Conservation (phyloP, 305 asterid genomes). For the Striga hermonthica region DNA sequence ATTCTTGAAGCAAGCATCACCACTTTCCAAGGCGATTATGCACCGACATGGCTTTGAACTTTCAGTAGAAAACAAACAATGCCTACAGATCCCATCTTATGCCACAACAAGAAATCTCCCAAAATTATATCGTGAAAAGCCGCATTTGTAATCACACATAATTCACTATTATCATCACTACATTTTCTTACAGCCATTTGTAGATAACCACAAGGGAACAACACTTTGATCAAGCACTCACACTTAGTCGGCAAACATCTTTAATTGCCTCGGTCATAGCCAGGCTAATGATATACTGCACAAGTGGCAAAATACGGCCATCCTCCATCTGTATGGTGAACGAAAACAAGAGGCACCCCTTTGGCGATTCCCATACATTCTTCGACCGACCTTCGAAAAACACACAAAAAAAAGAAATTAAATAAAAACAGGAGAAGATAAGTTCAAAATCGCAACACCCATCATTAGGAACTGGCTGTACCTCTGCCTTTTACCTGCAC, state of each 20-base stretch:
- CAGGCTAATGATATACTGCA: conserved; percentile 81
- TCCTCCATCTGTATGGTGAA: conserved; percentile 89
- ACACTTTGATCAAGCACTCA: conserved; percentile 34
- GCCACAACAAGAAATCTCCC: no score
- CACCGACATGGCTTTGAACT: no score
- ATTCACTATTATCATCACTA: no score
- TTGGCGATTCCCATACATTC: conserved; percentile 92
- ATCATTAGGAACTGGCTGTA: conserved; percentile 20
- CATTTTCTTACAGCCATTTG: background rate
- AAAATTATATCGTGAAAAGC: no score
- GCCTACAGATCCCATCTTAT: no score
- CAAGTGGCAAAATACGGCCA: conserved; percentile 80
- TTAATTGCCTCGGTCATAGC: conserved; percentile 88
- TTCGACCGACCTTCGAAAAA: conserved; percentile 57
- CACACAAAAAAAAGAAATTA: no score
- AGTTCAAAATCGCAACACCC: no score
- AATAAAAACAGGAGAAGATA: no score
- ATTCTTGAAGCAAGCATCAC: no score
- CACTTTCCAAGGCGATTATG: no score
- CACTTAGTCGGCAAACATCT: conserved; percentile 61
- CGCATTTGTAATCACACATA: no score
- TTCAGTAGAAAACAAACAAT: no score
- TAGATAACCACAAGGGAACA: conserved; percentile 4
- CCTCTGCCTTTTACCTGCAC: conserved; percentile 94
- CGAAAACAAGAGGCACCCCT: conserved; percentile 90